These are phyloP conservation scores for Xylaria intraflava DNA, from an alignment of 495 filamentous ascomycete genomes.

Conservation along the genomic window DNA sequence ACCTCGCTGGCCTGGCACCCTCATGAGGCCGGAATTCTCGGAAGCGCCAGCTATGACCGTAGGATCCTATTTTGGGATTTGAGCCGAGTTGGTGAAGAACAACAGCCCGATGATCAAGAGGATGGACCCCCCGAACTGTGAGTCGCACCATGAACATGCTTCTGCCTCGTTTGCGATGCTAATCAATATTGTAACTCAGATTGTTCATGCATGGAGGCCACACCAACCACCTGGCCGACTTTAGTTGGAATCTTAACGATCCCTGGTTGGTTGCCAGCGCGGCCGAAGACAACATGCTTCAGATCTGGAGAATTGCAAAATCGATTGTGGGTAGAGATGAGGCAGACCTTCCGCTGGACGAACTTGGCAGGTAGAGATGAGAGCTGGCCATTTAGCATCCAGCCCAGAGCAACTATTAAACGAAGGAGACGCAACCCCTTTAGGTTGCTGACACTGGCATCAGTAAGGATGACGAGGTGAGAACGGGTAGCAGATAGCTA, in stretches of 20 bases:
- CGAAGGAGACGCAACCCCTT: not conserved
- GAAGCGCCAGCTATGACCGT: conserved; percentile 85
- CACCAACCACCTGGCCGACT: conserved; percentile 92
- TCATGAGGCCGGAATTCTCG: conserved; percentile 75
- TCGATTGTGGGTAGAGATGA: conserved; percentile 78
- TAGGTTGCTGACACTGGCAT: conserved; percentile 4
- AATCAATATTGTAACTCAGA: conserved; percentile 32
- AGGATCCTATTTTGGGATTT: conserved; percentile 96
- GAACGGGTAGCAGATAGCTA: conserved; percentile 8
- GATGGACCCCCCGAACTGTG: conserved; percentile 94
- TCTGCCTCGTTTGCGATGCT: conserved; percentile 10
- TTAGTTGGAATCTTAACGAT: conserved; percentile 94
- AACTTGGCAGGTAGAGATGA: conserved; percentile 52
- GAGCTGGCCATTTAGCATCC: not conserved
- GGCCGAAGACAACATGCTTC: conserved; percentile 93
- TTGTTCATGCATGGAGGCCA: conserved; percentile 99
- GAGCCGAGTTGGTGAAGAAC: conserved; percentile 84
- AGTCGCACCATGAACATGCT: conserved; percentile 27
- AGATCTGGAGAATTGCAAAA: conserved; percentile 93
- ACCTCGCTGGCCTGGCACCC: conserved; percentile 94
- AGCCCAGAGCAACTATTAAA: not conserved
- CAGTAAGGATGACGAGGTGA: not conserved
- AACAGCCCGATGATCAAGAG: conserved; percentile 89
- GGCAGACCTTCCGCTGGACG: conserved; percentile 70
- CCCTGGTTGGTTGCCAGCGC: conserved; percentile 93